Evolutionary conservation across 768 basidiomycete genomes (phyloP), one percentile per base, ranked within the genome.

Genomic region (Hirschioporus abietinus): DNA sequence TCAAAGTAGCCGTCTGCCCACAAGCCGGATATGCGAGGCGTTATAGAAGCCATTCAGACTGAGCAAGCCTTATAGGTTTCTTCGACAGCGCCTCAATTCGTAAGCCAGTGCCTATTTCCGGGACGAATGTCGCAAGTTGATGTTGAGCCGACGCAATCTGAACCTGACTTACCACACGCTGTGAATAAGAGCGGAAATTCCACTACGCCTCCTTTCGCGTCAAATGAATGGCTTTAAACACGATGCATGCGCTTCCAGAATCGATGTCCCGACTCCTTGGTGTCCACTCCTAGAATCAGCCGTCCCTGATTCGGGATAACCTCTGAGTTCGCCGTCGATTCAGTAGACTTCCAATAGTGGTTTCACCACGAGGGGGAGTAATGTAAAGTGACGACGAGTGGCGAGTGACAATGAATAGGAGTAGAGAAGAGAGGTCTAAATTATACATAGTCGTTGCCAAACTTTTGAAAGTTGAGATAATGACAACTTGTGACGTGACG

Each of bases 1-100:
- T 73, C 74, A 65, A 75, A 78, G 73, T 83, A 83, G 67, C 71
- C 66, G 65, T 80, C 76, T 42, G 79, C 69, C 84, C 84, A 87
- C 65, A 86, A 78, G 64, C 75, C 78, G 36, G 84, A 84, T 62
- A 78, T 80, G 66, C 85, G 84, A 63, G 82, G 82, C 17, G 77
- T 79, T 42, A 81, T 70, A 25, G 80, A 79, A 57, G 12, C 60
- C 60, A 61, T 61, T 26, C 18, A 20, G 12, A 52, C 15, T 15
- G 42, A 52, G 42, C 20, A 10, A 52, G 42, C 42, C 42, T 52
- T 52, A 52, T 15, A 52, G 12, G 42, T 52, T 52, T 52, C 42
- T 52, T 20, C 15, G 42, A 20, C 42, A 52, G 42, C 42, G 42
- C 42, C 42, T 52, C 42, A 52, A 52, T 52, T 52, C 42, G 42